These are phyloP conservation scores for Tritrichomonas foetus DNA, from an alignment of 208 protist species.

Conservation along the genomic window DNA sequence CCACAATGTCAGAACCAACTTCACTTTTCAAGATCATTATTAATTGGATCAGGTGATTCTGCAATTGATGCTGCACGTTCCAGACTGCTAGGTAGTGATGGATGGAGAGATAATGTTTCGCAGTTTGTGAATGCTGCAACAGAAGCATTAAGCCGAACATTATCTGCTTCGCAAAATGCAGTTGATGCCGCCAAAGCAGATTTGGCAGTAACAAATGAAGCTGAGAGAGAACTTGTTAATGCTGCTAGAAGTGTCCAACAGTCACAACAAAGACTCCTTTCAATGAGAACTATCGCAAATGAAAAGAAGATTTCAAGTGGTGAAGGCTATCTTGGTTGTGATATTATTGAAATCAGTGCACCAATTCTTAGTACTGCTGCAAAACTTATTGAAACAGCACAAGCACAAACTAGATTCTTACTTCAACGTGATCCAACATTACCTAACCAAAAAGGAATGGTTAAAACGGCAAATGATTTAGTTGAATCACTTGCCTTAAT, in stretches of 20 bases:
- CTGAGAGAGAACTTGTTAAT: not conserved
- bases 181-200: not conserved
- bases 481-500: not conserved
- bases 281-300: not conserved
- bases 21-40: too few relatives aligned
- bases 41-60: not conserved
- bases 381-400: conserved; percentile 24
- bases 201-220: conserved; percentile 12
- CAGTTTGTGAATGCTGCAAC: not conserved
- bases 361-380: not conserved
- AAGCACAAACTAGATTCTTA: not conserved
- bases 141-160: not conserved
- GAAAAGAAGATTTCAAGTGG: not conserved
- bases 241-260: not conserved
- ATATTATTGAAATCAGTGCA: conserved; percentile 23
- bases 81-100: not conserved
- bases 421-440: not conserved
- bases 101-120: not conserved
- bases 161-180: not conserved
- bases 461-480: not conserved
- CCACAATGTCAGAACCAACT: not conserved
- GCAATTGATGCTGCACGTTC: not conserved
- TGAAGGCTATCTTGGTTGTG: not conserved
- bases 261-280: not conserved
- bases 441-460: not conserved